Evolutionary conservation across 2,329 filamentous ascomycete species (phyloP).

Genomic region (Fusarium clavum): DNA sequence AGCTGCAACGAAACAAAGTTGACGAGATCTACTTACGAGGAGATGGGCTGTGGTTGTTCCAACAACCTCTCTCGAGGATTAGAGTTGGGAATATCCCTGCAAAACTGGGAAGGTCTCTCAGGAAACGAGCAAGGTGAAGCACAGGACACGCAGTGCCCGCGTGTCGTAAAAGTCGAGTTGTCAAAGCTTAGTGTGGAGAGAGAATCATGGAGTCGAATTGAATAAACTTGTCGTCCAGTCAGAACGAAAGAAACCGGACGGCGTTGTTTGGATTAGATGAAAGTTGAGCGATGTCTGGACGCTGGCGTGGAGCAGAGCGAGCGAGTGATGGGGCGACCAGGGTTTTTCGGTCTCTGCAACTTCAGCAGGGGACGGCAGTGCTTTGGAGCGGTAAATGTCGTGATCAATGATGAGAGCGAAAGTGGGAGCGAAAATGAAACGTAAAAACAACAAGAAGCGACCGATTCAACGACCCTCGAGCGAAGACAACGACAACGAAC

Average conservation of each 20-base stretch:
- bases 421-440: constrained; percentile 24
- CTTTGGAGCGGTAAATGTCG: constrained; percentile 11
- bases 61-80: constrained; percentile 40
- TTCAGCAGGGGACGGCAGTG: constrained; percentile 30
- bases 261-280: constrained; percentile 45
- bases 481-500: constrained; percentile 33
- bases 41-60: constrained; percentile 44
- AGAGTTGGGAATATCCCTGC: constrained; percentile 45
- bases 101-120: constrained; percentile 43
- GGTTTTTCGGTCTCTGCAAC: constrained; percentile 36
- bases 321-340: constrained; percentile 36
- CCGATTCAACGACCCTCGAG: constrained; percentile 18
- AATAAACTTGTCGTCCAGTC: constrained; percentile 30
- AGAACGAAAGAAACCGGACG: constrained; percentile 30
- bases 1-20: constrained; percentile 11
- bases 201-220: constrained; percentile 39
- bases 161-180: constrained; percentile 27
- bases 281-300: constrained; percentile 27
- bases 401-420: constrained; percentile 28
- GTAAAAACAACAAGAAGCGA: constrained; percentile 30
- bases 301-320: constrained; percentile 40
- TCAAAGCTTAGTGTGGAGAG: constrained; percentile 36
- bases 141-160: constrained; percentile 33
- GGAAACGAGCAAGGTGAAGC: constrained; percentile 40
- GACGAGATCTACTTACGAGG: constrained; percentile 41